phyloP scores from a whole-genome alignment of 2,329 filamentous ascomycete species.

The Catunica adiposa region DNA sequence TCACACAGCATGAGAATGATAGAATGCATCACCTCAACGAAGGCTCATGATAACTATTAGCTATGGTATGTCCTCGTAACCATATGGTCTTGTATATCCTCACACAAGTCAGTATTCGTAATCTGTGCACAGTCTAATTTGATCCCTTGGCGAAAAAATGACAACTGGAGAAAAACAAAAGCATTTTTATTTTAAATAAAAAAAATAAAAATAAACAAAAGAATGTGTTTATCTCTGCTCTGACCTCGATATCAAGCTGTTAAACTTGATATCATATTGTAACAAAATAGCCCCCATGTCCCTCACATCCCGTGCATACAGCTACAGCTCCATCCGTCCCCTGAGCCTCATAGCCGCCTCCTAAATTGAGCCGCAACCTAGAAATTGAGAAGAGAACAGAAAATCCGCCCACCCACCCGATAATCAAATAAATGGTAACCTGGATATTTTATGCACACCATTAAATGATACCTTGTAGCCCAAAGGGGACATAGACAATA shows the following conservation, averaged over 20 bases:
- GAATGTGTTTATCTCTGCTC: no score
- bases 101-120: not conserved
- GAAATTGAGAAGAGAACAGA: not conserved
- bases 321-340: not conserved
- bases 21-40: not conserved
- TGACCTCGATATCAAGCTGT: no score
- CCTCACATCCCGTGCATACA: not conserved
- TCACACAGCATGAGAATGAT: not conserved
- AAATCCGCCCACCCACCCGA: not conserved
- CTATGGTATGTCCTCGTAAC: not conserved
- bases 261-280: not conserved
- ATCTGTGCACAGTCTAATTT: not conserved
- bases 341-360: slow-evolving; percentile 6
- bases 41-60: not conserved
- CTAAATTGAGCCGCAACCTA: slow-evolving; percentile 1
- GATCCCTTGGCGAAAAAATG: not conserved
- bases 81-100: not conserved
- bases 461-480: not conserved
- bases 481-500: not conserved
- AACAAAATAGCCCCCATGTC: not conserved
- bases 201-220: no score
- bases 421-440: not conserved
- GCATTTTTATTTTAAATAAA: no score
- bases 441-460: not conserved
- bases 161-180: no score